These are phyloP conservation scores for Talaromyces pinophilus DNA, from an alignment of 2,329 filamentous ascomycete genomes.

Conservation along the genomic window DNA sequence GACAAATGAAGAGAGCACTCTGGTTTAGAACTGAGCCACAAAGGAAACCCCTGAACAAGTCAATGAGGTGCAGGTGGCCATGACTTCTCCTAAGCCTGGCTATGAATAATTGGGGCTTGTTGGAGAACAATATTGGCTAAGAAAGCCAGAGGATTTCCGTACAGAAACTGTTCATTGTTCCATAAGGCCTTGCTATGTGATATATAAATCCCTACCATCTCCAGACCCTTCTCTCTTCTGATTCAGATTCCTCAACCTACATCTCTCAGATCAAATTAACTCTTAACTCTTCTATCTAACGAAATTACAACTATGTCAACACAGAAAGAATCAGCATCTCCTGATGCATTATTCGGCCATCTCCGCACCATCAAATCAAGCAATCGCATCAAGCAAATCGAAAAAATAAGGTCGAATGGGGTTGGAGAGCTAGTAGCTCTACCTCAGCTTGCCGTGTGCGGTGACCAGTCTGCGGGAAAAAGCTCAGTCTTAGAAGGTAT, in stretches of 20 bases:
- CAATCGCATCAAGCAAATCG: background rate
- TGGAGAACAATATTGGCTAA: background rate
- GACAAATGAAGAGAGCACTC: background rate
- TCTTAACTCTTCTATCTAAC: background rate
- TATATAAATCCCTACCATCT: background rate
- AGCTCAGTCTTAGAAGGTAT: constrained; percentile 8
- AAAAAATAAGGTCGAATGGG: background rate
- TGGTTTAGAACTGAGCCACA: background rate
- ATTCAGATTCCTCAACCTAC: background rate
- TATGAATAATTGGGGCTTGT: background rate
- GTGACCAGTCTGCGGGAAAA: constrained; percentile 10
- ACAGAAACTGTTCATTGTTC: background rate
- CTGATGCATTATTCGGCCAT: background rate
- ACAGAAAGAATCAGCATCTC: background rate
- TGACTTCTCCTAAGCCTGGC: background rate
- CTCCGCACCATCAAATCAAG: background rate
- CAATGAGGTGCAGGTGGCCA: background rate
- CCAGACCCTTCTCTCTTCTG: background rate
- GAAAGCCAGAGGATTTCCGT: background rate
- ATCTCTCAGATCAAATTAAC: background rate
- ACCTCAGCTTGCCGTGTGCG: background rate
- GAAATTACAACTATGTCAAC: background rate
- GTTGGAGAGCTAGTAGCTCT: background rate
- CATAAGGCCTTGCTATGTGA: background rate
- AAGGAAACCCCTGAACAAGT: background rate